Base-by-base conservation (phyloP, 495 filamentous ascomycete genomes). In the Annulohypoxylon nitens region DNA sequence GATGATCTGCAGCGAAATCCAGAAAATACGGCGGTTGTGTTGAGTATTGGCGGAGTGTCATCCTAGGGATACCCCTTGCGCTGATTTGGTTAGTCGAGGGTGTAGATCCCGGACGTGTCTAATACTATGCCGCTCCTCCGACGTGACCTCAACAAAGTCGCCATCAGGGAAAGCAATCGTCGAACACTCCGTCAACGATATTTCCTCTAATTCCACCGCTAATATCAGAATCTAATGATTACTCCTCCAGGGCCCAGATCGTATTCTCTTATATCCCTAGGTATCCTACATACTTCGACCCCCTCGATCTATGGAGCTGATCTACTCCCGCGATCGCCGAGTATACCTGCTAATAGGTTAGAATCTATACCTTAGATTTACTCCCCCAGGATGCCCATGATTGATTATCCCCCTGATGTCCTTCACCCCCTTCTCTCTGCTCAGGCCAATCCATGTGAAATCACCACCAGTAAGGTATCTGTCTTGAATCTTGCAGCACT, bases 91-190 rank as follows among this genome's bases (percentile, higher is more conserved):
- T 72, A 72, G 73, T 72, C 48, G 70, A 75, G 61, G 64, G 69
- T 62, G 71, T 76, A 73, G 67, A 74, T 71, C 75, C 72, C 72
- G 72, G 67, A 39, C 59, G 20, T 71, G 71, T 73, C 72, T 73
- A 71, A 53, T 67, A 67, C 23, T 39, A 68, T 69, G 63, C 75
- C 72, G 75, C 71, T 70, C 70, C 74, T 73, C 74, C 71, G 71
- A 69, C 64, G 39, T 73, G 67, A 69, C 69, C 67, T 72, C 67
- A 67, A 61, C 69, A 71, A 74, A 76, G 69, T 75, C 75, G 70
- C 71, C 47, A 26, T 60, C 51, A 62, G 62, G 58, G 34, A 51
- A 37, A 63, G 43, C 25, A 74, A 70, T 57, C 41, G 18, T 53
- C 58, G 50, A 70, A 33, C 54, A 16, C 39, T 11, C 50, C 48